These are phyloP conservation scores for Kregervanrija fluxuum DNA, from an alignment of 805 yeast species.

Conservation along the genomic window DNA sequence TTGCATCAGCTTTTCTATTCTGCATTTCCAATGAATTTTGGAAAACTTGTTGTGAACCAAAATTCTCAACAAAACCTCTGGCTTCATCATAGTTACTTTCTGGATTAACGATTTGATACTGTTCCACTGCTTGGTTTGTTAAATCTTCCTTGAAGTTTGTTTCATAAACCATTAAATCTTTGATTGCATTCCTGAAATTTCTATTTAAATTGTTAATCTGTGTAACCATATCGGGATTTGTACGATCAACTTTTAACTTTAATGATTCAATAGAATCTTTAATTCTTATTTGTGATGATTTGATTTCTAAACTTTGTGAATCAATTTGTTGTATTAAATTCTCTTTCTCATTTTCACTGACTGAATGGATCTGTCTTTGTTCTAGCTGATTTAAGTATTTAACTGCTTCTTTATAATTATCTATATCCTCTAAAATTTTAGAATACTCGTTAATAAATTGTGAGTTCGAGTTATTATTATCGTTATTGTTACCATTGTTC, in stretches of 20 bases:
- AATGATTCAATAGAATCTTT: conserved; percentile 65
- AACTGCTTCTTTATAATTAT: conserved; percentile 3
- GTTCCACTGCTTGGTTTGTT: conserved; percentile 78
- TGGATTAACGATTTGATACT: conserved; percentile 75
- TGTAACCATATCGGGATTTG: conserved; percentile 67
- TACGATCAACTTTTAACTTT: conserved; percentile 50
- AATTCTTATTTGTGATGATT: conserved; percentile 26
- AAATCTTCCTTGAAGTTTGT: conserved; percentile 72
- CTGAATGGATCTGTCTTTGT: conserved; percentile 10
- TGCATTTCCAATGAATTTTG: conserved; percentile 54
- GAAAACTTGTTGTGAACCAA: conserved; percentile 76
- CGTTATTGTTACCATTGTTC: background rate
- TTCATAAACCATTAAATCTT: conserved; percentile 74
- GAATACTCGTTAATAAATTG: conserved; percentile 1
- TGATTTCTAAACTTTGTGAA: conserved; percentile 9
- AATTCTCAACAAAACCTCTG: conserved; percentile 71
- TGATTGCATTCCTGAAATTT: conserved; percentile 72
- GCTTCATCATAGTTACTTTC: conserved; percentile 77
- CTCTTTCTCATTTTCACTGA: conserved; percentile 6
- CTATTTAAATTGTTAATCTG: conserved; percentile 84
- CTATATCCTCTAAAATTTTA: conserved; percentile 5
- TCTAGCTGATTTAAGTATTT: conserved; percentile 8
- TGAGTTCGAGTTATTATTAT: background rate
- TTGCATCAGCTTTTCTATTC: conserved; percentile 78
- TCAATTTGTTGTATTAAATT: conserved; percentile 3